Evolutionary conservation across 108 stramenopile species (phyloP), one percentile per base, ranked within the genome.

Genomic region (Phaeodactylum tricornutum): DNA sequence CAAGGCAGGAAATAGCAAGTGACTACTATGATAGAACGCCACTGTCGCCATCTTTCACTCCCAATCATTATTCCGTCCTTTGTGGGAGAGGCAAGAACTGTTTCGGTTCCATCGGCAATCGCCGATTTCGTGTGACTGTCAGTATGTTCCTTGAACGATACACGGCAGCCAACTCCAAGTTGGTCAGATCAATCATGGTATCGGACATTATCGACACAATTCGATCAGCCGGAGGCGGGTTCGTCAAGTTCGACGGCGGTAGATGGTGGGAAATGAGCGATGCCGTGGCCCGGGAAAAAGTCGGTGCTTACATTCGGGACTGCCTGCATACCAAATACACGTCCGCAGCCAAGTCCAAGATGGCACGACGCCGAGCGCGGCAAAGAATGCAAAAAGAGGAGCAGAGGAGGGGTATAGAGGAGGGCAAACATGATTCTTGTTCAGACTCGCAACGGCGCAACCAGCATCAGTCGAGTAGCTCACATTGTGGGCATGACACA

Each of bases 111-210:
- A 16, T 15, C 17, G 41, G 41, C 7, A 43, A 43, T 43, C 41
- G 41, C 8, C 41, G 41, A 8, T 15, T 43, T 43, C 41, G 41
- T 11, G 16, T 43, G 15, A 11, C 17, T 43, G 41, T 43, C 17
- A 16, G 17, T 16, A 15, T 15, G 12, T 17, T 16, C 16, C 7
- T 43, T 11, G 41, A 43, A 7, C 8, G 41, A 7, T 43, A 43
- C 16, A 7, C 16, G 8, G 11, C 16, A 17, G 41, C 41, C 11
- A 17, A n/a, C 11, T 16, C 8, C 41, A 43, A 43, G 15, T 16
- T 17, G 41, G 12, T 16, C 12, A 43, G 17, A 16, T 16, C 12
- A 7, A 8, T 11, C 12, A 43, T 43, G 7, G 41, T 43, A 16
- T 16, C 7, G 15, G 8, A 8, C n/a, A 43, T 43, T 16, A 16